A percentile compares a stretch with the other conserved stretches of the same genome.
phyloP scores from a whole-genome alignment of 1,139 yeast species.

The Suhomyces atakaporum region DNA sequence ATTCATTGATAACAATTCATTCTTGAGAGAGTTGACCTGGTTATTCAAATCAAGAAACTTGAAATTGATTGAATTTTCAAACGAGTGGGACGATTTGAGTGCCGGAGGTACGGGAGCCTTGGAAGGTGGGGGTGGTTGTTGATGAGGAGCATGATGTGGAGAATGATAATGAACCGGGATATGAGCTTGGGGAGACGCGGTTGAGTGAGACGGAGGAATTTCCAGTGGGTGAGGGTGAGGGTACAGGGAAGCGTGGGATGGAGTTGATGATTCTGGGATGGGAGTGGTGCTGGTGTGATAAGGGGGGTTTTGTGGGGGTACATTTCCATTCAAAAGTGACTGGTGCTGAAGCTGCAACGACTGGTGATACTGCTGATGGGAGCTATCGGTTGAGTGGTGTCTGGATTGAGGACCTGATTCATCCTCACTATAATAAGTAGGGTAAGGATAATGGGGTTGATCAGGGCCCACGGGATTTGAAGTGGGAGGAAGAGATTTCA shows the following conservation, averaged over 20 bases:
- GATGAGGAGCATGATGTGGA: not conserved
- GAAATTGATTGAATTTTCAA: conserved; percentile 30
- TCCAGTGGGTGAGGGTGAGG: conserved; percentile 9
- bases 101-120: conserved; percentile 16
- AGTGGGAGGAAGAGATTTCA: conserved; percentile 34
- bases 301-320: conserved; percentile 2
- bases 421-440: conserved; percentile 8
- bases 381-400: conserved; percentile 9
- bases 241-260: conserved; percentile 7
- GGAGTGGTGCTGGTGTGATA: conserved; percentile 8
- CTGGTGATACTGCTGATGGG: conserved; percentile 20
- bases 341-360: conserved; percentile 15
- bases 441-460: conserved; percentile 8
- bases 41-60: conserved; percentile 45
- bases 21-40: conserved; percentile 35
- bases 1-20: conserved; percentile 40
- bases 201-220: conserved; percentile 4
- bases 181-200: conserved; percentile 3
- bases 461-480: conserved; percentile 24
- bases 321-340: conserved; percentile 4
- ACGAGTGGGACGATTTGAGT: conserved; percentile 19
- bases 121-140: conserved; percentile 12
- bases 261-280: conserved; percentile 4
- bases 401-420: conserved; percentile 5
- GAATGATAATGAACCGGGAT: conserved; percentile 5